Evolutionary conservation across 1,284 basidiomycete genomes (phyloP), one percentile per base, ranked within the genome.

Genomic region (Ceratobasidium sp.): DNA sequence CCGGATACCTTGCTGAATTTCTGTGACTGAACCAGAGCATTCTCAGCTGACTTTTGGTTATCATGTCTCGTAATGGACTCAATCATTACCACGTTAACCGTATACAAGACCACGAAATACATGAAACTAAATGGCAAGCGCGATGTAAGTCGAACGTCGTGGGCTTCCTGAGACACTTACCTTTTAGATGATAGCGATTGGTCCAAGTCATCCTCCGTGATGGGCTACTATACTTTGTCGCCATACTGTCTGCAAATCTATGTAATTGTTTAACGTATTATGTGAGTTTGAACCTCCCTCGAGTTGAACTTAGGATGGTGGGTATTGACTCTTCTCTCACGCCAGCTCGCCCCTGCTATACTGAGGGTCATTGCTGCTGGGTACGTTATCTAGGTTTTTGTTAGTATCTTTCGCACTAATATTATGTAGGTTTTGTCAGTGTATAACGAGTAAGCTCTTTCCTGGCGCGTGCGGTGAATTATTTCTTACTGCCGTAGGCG

Each of bases 21-120:
- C 44, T 49, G 10, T 61, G 20, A 33, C 20, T 39, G 23, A 46
- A 46, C n/a, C 23, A 1, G 44, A 10, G 28, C 23, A 15, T 40
- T 13, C 28, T 20, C 44, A 75, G 71, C 46, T n/a, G 71, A 46
- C n/a, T 75, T 64, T 39, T 75, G 71, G 71, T 60, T 75, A 2
- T 58, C 71, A 15, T 42, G 39, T n/a, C 49, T 75, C 9, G 71
- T 3, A 15, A 75, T 64, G 71, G 71, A 64, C 33, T 63, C 60
- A 2, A 28, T 75, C 1, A 64, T 75, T n/a, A 49, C 49, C 23
- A 28, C 23, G 2, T 26, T 75, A 5, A 75, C 60, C 1, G 60
- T 63, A n/a, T 33, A 13, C 9, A 64, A 64, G 23, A 51, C 44
- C 15, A 40, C 53, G 46, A 5, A 53, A 20, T 75, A 63, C 39